Evolutionary conservation across 495 filamentous ascomycete species (phyloP).

Genomic region (Cercophora newfieldiana): DNA sequence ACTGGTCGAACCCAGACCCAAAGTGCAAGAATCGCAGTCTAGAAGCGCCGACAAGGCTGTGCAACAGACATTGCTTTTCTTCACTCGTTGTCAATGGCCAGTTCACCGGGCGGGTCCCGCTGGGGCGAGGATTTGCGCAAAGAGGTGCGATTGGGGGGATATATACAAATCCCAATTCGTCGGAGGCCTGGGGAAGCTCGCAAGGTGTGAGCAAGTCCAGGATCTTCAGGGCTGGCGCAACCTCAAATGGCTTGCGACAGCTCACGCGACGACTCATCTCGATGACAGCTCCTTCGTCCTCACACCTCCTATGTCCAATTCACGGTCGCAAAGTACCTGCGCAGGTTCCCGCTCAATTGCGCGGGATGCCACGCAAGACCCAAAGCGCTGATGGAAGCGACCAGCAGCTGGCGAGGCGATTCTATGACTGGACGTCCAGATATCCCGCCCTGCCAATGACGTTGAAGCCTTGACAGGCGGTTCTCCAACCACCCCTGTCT

Average conservation of each 20-base stretch:
- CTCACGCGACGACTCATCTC: background rate
- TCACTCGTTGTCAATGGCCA: conserved; percentile 3
- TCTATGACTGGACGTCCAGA: conserved; percentile 11
- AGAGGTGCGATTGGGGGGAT: conserved; percentile 8
- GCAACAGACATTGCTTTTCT: background rate
- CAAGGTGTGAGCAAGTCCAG: background rate
- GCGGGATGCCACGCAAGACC: conserved; percentile 18
- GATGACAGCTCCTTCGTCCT: background rate
- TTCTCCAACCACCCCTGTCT: conserved; percentile 7
- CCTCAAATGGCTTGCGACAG: background rate
- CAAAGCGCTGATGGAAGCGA: background rate
- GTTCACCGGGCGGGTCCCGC: background rate
- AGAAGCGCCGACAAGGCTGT: conserved; percentile 22
- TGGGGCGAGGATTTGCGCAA: conserved; percentile 6
- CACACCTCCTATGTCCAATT: background rate
- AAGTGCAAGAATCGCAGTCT: background rate
- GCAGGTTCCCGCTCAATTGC: background rate
- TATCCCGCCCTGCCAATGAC: conserved; percentile 12
- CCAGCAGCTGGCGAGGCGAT: background rate
- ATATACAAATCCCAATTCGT: conserved; percentile 2
- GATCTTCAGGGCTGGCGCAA: background rate
- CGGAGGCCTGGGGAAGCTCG: background rate
- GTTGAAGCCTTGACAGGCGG: conserved; percentile 1
- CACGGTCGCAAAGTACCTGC: conserved; percentile 5
- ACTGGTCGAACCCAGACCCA: background rate